Conservation (phyloP, 768 basidiomycete genomes). For the Xerocomellus intermedius region DNA sequence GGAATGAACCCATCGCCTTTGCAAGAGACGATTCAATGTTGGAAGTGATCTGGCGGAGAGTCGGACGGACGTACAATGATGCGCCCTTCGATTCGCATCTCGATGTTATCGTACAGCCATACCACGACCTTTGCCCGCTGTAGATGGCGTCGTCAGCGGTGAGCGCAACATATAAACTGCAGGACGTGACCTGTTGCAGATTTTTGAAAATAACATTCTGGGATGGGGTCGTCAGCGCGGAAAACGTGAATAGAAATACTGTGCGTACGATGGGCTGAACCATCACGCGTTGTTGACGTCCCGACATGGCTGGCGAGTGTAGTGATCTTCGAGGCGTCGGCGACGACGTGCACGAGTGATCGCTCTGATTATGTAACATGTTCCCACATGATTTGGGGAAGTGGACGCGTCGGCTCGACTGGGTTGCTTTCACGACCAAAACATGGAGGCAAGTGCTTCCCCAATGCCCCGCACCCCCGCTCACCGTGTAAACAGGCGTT, state of each 20-base stretch:
- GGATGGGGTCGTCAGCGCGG: conserved; percentile 3
- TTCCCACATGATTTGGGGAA: conserved; percentile 20
- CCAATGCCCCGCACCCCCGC: background rate
- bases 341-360: conserved; percentile 6
- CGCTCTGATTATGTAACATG: conserved; percentile 17
- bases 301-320: conserved; percentile 65
- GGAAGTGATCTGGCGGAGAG: conserved; percentile 27
- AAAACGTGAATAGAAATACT: background rate
- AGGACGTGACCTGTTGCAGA: conserved; percentile 68
- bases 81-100: conserved; percentile 94
- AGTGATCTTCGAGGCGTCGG: conserved; percentile 6
- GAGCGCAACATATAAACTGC: conserved; percentile 2
- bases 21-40: conserved; percentile 40
- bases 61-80: conserved; percentile 75
- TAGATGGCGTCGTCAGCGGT: conserved; percentile 11
- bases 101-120: conserved; percentile 96
- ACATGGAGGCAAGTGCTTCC: conserved; percentile 28
- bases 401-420: conserved; percentile 17
- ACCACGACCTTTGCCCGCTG: conserved; percentile 84
- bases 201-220: conserved; percentile 99
- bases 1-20: conserved; percentile 34
- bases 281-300: conserved; percentile 95
- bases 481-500: conserved; percentile 47
- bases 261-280: conserved; percentile 95
- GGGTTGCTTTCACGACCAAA: conserved; percentile 18